Evolutionary conservation across 108 stramenopile species (phyloP), one percentile per base, ranked within the genome.

Genomic region (Parietichytrium sp.): DNA sequence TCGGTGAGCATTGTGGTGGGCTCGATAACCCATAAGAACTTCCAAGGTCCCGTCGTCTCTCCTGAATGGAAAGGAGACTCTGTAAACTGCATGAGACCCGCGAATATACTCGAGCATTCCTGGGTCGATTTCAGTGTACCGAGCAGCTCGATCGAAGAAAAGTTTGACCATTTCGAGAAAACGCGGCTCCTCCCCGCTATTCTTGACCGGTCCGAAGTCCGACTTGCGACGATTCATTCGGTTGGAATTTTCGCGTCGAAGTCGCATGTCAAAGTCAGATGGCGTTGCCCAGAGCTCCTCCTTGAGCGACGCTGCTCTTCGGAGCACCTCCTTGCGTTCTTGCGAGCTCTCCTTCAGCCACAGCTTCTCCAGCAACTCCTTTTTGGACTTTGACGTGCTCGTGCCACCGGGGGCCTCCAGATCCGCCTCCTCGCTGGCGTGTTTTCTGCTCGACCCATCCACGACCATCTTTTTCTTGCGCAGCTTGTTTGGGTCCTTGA

Each of bases 81-180:
- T 48, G 29, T 81, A 23, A 25, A 82, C 51, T 10, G 82, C 55
- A 13, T 82, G 81, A 23, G 80, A 82, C 25, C 49, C 33, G 29
- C 80, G 81, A 26, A 82, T 78, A 25, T 25, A 27, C 26, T 78
- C 61, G 30, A 82, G 51, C 38, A 82, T 78, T 13, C 48, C 82
- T 4, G 54, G 38, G 23, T 80, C 78, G 15, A 81, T 29, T 30
- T 27, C 51, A 12, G 81, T 55, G 54, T 81, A 81, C 51, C 48
- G 27, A 12, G 82, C 30, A 25, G 82, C 82, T 1, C 33, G n/a
- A 49, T 82, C 82, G 45, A 82, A 82, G 82, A 81, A 81, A 10
- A 82, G 27, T 49, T 82, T 82, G 23, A 82, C 82, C 82, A 82
- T 82, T 45, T 82, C 82, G 29, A 82, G 42, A 31, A 82, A 82